These are phyloP conservation scores for Telfairia occidentalis DNA, from an alignment of 331 rosid genomes.

Conservation along the genomic window DNA sequence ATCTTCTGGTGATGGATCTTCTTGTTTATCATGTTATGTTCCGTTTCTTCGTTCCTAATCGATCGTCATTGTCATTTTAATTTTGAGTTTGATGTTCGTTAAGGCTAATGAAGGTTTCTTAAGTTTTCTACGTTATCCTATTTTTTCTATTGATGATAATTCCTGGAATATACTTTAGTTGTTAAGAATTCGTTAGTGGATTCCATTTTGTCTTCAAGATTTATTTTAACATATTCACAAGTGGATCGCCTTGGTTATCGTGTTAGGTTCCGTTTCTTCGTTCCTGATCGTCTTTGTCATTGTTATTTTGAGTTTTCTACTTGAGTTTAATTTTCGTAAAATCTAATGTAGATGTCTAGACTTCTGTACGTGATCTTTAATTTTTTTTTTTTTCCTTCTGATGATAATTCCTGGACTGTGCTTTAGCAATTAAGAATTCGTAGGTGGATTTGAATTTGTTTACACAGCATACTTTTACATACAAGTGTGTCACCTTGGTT, in stretches of 20 bases:
- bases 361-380: not conserved
- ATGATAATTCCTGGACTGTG: too few species aligned
- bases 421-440: too few species aligned
- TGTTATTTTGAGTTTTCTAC: not conserved
- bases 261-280: not conserved
- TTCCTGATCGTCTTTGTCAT: not conserved
- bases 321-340: not conserved
- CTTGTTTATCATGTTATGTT: not conserved
- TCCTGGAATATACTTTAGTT: not conserved
- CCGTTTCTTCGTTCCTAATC: not conserved
- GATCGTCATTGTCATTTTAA: too few species aligned
- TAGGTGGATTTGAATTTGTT: too few species aligned
- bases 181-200: not conserved
- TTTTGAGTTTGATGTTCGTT: not conserved
- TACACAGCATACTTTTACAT: too few species aligned
- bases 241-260: not conserved
- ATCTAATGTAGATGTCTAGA: not conserved
- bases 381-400: too few species aligned
- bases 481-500: too few species aligned
- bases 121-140: not conserved
- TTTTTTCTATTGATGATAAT: not conserved
- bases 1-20: not conserved
- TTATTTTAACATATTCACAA: not conserved
- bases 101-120: not conserved
- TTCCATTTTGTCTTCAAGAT: not conserved